These are phyloP conservation scores for Ensete glaucum DNA, from an alignment of 176 grass and related monocot species.

Conservation along the genomic window DNA sequence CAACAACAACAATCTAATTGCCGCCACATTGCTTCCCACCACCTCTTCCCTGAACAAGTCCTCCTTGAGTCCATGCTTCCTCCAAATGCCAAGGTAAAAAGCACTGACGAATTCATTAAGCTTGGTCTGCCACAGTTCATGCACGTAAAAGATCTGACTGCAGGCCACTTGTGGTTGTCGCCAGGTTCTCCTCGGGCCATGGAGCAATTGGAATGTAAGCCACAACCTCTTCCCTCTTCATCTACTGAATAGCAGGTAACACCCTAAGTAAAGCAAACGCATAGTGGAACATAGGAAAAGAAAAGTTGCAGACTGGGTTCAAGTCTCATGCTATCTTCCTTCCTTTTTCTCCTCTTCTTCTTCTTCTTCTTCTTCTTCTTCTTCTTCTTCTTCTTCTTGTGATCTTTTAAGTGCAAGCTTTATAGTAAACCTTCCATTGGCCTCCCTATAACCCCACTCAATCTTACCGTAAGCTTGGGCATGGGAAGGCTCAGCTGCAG, in stretches of 20 bases:
- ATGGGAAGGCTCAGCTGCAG: too few species aligned
- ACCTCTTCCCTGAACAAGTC: constrained; percentile 1
- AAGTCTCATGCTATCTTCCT: background rate
- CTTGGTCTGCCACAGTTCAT: background rate
- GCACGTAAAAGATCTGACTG: background rate
- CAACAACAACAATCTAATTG: background rate
- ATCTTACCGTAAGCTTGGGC: too few species aligned
- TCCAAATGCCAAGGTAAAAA: constrained; percentile 19
- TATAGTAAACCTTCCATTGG: too few species aligned
- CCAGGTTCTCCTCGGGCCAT: constrained; percentile 8
- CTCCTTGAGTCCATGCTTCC: constrained; percentile 10
- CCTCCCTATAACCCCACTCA: too few species aligned
- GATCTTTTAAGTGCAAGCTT: too few species aligned
- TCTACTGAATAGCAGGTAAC: background rate
- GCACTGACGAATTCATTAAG: background rate
- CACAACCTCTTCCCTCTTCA: background rate
- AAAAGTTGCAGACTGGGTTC: background rate
- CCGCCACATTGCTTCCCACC: constrained; percentile 1
- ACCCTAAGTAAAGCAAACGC: background rate
- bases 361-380: too few species aligned
- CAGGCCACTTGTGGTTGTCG: background rate
- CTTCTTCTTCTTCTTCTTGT: too few species aligned
- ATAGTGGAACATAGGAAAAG: constrained; percentile 9
- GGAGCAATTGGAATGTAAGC: constrained; percentile 11
- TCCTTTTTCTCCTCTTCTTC: background rate